Evolutionary conservation across 2,329 filamentous ascomycete species (phyloP).

Genomic region (Talaromyces sp.): DNA sequence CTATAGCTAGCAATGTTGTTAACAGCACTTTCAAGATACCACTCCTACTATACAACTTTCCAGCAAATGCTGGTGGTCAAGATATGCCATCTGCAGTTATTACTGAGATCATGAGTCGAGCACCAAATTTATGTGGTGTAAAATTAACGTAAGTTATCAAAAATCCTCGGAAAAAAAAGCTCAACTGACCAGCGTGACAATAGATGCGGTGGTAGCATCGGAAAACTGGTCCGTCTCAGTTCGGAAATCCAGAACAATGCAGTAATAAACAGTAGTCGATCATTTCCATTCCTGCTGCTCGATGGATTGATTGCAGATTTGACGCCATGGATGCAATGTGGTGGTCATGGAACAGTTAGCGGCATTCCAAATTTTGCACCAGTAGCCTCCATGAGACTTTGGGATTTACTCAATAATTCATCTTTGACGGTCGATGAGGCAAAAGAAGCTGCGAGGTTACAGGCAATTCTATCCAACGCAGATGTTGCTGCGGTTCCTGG

Average conservation of each 20-base stretch:
- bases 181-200: not conserved
- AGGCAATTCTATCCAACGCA: constrained; percentile 16
- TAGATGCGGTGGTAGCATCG: constrained; percentile 20
- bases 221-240: constrained; percentile 16
- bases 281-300: constrained; percentile 17
- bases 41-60: constrained; percentile 18
- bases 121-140: constrained; percentile 17
- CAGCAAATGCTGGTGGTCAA: constrained; percentile 17
- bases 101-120: constrained; percentile 12
- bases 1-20: not conserved
- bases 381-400: constrained; percentile 17
- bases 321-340: constrained; percentile 20
- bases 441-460: constrained; percentile 13
- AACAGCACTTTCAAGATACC: constrained; percentile 13
- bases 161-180: not conserved
- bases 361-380: constrained; percentile 21
- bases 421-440: constrained; percentile 9
- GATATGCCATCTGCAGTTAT: constrained; percentile 20
- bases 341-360: constrained; percentile 19
- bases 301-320: constrained; percentile 20
- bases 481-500: constrained; percentile 19
- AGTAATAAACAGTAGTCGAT: constrained; percentile 10
- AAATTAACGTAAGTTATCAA: constrained; percentile 16
- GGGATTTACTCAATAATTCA: constrained; percentile 14
- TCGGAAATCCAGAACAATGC: constrained; percentile 12